Conservation (phyloP, 2,329 filamentous ascomycete species). For the Cordyceps javanica region DNA sequence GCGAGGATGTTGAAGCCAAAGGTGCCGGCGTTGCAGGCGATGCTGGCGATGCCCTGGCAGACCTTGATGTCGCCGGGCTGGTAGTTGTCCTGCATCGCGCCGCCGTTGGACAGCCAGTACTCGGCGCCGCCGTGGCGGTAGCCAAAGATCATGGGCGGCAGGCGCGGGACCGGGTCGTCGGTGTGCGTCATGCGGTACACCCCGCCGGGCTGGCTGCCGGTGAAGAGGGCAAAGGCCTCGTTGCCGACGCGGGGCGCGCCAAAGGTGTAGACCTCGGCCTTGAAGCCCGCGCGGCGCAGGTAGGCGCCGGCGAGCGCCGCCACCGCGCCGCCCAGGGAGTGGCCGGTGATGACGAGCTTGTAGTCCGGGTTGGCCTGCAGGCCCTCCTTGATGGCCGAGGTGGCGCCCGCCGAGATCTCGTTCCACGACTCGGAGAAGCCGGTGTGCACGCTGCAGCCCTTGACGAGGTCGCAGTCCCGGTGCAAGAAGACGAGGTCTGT, state of each 20-base stretch:
- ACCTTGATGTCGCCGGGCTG: slow-evolving; percentile 34
- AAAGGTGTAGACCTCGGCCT: slow-evolving; percentile 56
- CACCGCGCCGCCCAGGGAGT: slow-evolving; percentile 63
- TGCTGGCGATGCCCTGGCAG: slow-evolving; percentile 43
- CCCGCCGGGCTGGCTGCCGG: slow-evolving; percentile 44
- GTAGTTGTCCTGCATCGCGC: slow-evolving; percentile 29
- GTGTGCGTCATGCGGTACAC: slow-evolving; percentile 62
- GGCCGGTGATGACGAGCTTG: slow-evolving; percentile 54
- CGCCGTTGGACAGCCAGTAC: slow-evolving; percentile 51
- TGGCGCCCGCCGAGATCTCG: slow-evolving; percentile 40
- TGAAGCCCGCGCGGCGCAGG: slow-evolving; percentile 42
- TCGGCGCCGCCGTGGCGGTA: slow-evolving; percentile 65
- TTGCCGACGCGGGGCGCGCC: slow-evolving; percentile 63
- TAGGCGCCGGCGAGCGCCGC: slow-evolving; percentile 53
- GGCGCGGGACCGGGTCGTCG: slow-evolving; percentile 60
- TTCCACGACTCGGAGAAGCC: slow-evolving; percentile 57
- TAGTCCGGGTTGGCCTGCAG: slow-evolving; percentile 42
- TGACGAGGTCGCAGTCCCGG: slow-evolving; percentile 23
- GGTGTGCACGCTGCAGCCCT: slow-evolving; percentile 45
- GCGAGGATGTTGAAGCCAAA: slow-evolving; percentile 36
- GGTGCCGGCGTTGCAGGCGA: slow-evolving; percentile 45
- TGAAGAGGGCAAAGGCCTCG: slow-evolving; percentile 43
- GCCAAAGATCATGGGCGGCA: slow-evolving; percentile 55
- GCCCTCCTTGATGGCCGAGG: slow-evolving; percentile 39
- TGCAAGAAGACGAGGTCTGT: slow-evolving; percentile 39